Percentiles rank a stretch among this genome's conserved stretches.
Evolutionary conservation across 768 basidiomycete genomes (phyloP).

Genomic region (Austroboletus eburneus): DNA sequence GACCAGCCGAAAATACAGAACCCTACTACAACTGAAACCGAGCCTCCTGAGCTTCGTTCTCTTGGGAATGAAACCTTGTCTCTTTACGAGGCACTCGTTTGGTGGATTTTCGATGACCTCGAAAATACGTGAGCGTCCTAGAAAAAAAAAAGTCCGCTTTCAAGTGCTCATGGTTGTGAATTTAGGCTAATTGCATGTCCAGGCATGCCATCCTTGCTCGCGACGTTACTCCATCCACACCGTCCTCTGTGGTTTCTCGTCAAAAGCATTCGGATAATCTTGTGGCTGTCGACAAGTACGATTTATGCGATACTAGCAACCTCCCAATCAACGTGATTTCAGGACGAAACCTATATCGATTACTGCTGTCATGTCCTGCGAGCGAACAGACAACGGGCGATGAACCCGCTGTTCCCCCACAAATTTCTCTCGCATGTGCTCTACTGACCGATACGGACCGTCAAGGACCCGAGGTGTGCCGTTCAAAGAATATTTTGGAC

Average conservation of each 20-base stretch:
- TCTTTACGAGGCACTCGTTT: constrained; percentile 53
- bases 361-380: constrained; percentile 39
- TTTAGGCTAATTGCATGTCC: constrained; percentile 39
- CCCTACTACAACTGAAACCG: constrained; percentile 23
- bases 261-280: constrained; percentile 46
- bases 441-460: constrained; percentile 42
- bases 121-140: constrained; percentile 30
- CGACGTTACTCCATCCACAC: constrained; percentile 44
- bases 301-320: constrained; percentile 1
- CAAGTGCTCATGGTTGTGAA: not conserved
- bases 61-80: constrained; percentile 42
- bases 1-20: constrained; percentile 36
- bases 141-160: not conserved
- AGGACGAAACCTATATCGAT: constrained; percentile 43
- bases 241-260: constrained; percentile 52
- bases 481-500: not conserved
- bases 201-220: constrained; percentile 39
- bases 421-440: constrained; percentile 48
- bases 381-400: constrained; percentile 16
- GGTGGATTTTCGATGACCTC: constrained; percentile 41
- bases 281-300: constrained; percentile 47
- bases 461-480: constrained; percentile 39
- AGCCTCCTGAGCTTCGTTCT: constrained; percentile 18
- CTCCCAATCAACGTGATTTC: constrained; percentile 12
- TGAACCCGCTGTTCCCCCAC: constrained; percentile 30